phyloP scores from a whole-genome alignment of 768 basidiomycete species.

The Pisolithus microcarpus region DNA sequence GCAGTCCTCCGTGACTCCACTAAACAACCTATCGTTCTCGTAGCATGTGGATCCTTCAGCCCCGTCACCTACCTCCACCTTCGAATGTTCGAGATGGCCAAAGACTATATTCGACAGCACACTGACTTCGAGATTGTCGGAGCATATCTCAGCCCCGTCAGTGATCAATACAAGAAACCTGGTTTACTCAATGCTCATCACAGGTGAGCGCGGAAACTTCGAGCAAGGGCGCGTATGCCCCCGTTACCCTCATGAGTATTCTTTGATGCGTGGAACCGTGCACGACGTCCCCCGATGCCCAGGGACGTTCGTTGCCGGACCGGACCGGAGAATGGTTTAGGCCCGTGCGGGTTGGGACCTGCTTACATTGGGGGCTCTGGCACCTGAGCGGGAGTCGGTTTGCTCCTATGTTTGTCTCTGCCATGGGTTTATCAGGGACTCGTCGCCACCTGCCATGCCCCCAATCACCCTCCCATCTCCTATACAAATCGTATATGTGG shows the following conservation, averaged over 20 bases:
- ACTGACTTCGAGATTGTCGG: conserved; percentile 91
- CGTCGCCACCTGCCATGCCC: conserved; percentile 3
- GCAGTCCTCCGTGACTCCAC: conserved; percentile 49
- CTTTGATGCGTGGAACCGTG: too few relatives aligned
- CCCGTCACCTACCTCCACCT: conserved; percentile 97
- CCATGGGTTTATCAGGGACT: too few relatives aligned
- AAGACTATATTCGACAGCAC: conserved; percentile 89
- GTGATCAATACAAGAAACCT: conserved; percentile 93
- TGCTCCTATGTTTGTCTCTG: too few relatives aligned
- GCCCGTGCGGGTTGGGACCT: too few relatives aligned
- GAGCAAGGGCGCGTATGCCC: background rate
- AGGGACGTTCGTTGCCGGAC: too few relatives aligned
- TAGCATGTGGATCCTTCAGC: conserved; percentile 97
- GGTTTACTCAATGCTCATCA: conserved; percentile 84
- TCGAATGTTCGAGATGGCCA: conserved; percentile 99
- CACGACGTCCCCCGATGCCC: too few relatives aligned
- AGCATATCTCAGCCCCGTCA: conserved; percentile 94
- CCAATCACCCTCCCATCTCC: background rate
- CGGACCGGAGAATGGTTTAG: too few relatives aligned
- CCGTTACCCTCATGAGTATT: background rate
- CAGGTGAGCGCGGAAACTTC: conserved; percentile 53
- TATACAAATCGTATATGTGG: conserved; percentile 12
- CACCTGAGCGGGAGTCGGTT: too few relatives aligned
- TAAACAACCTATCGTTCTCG: conserved; percentile 85
- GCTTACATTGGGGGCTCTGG: too few relatives aligned